phyloP scores from a whole-genome alignment of 164 flowering plant genomes.

The Protea cynaroides region DNA sequence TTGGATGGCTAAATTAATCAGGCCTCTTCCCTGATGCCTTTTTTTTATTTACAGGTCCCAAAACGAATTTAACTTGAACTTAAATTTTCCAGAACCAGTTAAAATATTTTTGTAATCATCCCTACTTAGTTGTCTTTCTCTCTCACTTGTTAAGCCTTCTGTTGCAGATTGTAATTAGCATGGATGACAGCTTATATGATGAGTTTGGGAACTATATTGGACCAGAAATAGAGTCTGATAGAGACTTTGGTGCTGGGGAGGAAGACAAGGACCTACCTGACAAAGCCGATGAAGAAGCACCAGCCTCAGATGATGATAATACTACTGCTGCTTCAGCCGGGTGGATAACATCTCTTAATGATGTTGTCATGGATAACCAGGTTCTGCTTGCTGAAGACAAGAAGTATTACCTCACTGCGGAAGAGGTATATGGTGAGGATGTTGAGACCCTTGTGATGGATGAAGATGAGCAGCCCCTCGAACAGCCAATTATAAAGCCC shows the following conservation, averaged over 20 bases:
- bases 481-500: conserved; percentile 83
- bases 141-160: too few species aligned
- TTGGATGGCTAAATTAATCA: too few species aligned
- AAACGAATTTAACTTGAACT: neutral
- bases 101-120: too few species aligned
- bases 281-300: conserved; percentile 32
- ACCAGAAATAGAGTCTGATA: conserved; percentile 95
- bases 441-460: conserved; percentile 98
- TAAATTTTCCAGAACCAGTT: neutral
- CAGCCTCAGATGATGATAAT: conserved; percentile 42
- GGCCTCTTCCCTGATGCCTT: neutral
- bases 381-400: conserved; percentile 95
- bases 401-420: conserved; percentile 91
- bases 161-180: conserved; percentile 10
- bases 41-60: neutral
- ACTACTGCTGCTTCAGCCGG: conserved; percentile 51
- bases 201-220: conserved; percentile 99
- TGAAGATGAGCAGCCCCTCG: conserved; percentile 93
- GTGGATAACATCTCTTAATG: conserved; percentile 70
- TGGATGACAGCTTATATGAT: conserved; percentile 95
- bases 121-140: too few species aligned
- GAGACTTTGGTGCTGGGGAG: conserved; percentile 56
- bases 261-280: conserved; percentile 60
- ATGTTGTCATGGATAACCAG: conserved; percentile 90
- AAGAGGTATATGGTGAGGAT: conserved; percentile 96